Conservation (phyloP, 352 stramenopile species). For the Saprolegnia diclina region DNA sequence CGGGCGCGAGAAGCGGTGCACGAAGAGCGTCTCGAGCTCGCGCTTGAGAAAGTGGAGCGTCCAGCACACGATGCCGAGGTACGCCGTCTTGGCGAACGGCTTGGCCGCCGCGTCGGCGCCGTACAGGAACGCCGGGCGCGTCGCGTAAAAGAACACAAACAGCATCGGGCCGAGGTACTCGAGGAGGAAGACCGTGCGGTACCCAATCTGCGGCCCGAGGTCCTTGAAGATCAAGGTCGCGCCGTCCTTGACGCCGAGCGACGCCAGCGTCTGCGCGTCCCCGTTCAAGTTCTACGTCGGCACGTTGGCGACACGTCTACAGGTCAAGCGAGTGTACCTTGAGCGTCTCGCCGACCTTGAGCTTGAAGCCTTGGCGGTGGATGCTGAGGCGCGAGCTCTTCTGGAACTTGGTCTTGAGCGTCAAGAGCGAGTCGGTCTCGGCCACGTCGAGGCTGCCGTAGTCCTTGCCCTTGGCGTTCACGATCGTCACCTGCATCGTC, state of each 20-base stretch:
- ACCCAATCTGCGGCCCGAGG: slow-evolving; percentile 81
- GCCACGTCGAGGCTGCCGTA: slow-evolving; percentile 41
- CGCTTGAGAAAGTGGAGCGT: slow-evolving; percentile 83
- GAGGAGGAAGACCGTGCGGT: slow-evolving; percentile 81
- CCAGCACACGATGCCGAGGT: slow-evolving; percentile 59
- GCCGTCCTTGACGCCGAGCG: slow-evolving; percentile 49
- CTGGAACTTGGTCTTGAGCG: slow-evolving; percentile 61
- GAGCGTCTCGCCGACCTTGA: slow-evolving; percentile 35
- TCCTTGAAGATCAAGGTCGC: slow-evolving; percentile 63
- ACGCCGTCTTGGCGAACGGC: slow-evolving; percentile 41
- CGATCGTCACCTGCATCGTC: slow-evolving; percentile 59
- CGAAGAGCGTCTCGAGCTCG: slow-evolving; percentile 83
- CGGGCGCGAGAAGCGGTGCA: slow-evolving; percentile 81
- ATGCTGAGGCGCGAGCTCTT: slow-evolving; percentile 42
- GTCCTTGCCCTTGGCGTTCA: slow-evolving; percentile 50
- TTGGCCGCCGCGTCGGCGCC: slow-evolving; percentile 37
- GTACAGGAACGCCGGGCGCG: slow-evolving; percentile 68
- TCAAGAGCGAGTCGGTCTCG: slow-evolving; percentile 37
- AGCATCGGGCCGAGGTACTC: slow-evolving; percentile 83
- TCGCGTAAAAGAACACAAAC: slow-evolving; percentile 75
- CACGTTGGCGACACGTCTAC: background rate
- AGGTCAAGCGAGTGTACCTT: slow-evolving; percentile 28
- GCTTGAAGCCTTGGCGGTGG: slow-evolving; percentile 61
- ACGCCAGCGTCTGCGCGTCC: slow-evolving; percentile 48
- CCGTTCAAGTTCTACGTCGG: slow-evolving; percentile 43